Evolutionary conservation across 139 green algal genomes (phyloP), one percentile per base, ranked within the genome.

Genomic region (Coccomyxa sp.): DNA sequence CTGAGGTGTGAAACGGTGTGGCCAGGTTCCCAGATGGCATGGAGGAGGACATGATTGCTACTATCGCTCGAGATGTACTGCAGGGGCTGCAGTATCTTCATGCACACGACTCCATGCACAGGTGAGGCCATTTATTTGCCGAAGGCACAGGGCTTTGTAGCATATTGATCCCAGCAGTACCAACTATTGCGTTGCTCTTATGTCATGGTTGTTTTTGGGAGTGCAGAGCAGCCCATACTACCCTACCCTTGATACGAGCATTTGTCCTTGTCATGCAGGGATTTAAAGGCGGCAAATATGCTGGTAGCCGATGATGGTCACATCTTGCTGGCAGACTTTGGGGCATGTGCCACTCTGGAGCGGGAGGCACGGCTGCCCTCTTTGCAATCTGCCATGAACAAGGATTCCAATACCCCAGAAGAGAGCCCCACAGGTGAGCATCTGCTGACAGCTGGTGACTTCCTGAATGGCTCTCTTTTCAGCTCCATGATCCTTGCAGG

Each of bases 241-340:
- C 23, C 66, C 66, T 9, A 27, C 66, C 4, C 66, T 74, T 74
- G 23, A 71, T 71, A 17, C 63, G 15, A 27, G 66, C 10, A 3
- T 74, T 74, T 74, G 4, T 74, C 21, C 66, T 74, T 27, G 63
- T 21, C 63, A 25, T 71, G 63, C 63, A 71, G 63, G 63, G 63
- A 71, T 71, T 25, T 71, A 21, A 71, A 77, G 27, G 21, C 71
- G 45, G 71, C 23, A 30, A 77, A 77, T 45, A 25, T 77, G 71
- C 71, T 77, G 71, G 71, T 77, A 32, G 71, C 71, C 14, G 71
- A 77, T 16, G 27, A 32, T 9, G 71, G 71, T 18, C 71, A 38
- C 23, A 77, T 77, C n/a, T 38, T 77, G 12, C 71, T 77, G 71
- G 71, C 71, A 38, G 71, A 77, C 9, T 77, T 77, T 77, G 71